These are phyloP conservation scores for Populus alba DNA, from an alignment of 345 rosid species.

Conservation along the genomic window DNA sequence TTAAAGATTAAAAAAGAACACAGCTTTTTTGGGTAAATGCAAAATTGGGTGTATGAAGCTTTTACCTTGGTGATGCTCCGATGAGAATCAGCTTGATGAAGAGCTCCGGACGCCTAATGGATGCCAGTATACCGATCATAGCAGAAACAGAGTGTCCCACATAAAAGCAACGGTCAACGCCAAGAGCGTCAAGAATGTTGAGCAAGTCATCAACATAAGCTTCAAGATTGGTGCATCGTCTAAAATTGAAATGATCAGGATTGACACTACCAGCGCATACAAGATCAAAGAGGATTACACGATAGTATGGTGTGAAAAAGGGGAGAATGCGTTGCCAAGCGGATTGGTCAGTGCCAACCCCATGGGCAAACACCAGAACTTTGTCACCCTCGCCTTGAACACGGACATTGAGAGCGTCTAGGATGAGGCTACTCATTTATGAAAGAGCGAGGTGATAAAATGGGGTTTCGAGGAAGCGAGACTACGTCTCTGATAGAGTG, in stretches of 20 bases:
- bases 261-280: slow-evolving; percentile 89
- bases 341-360: slow-evolving; percentile 84
- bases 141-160: slow-evolving; percentile 92
- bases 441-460: neutral
- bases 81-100: slow-evolving; percentile 73
- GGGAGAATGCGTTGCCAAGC: slow-evolving; percentile 87
- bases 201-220: slow-evolving; percentile 76
- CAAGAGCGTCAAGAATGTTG: slow-evolving; percentile 61
- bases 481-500: neutral
- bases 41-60: neutral
- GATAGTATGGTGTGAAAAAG: slow-evolving; percentile 42
- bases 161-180: slow-evolving; percentile 55
- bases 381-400: slow-evolving; percentile 63
- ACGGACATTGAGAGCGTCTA: slow-evolving; percentile 73
- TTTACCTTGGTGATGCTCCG: slow-evolving; percentile 76
- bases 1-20: neutral
- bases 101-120: slow-evolving; percentile 75
- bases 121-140: slow-evolving; percentile 79
- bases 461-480: neutral
- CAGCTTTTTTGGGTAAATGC: neutral
- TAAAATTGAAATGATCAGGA: slow-evolving; percentile 66
- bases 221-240: slow-evolving; percentile 63
- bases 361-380: slow-evolving; percentile 68
- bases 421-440: slow-evolving; percentile 45
- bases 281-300: slow-evolving; percentile 67